A percentile compares a stretch with the other conserved stretches of the same genome.
These are phyloP conservation scores for Fagus sylvatica DNA, from an alignment of 306 rosid genomes.

Conservation along the genomic window DNA sequence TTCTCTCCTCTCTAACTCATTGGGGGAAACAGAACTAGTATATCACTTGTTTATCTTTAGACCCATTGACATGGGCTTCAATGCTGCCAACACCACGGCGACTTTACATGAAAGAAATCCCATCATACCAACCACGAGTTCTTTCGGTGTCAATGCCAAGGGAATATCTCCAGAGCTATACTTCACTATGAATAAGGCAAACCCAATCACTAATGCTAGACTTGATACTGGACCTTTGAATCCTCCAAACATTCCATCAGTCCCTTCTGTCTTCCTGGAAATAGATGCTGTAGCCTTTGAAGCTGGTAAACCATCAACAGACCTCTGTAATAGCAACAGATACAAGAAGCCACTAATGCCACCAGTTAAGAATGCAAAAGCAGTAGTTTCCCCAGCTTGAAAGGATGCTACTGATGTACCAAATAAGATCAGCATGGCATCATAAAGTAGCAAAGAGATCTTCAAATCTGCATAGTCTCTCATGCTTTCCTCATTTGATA, in stretches of 20 bases:
- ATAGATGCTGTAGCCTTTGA: constrained; percentile 54
- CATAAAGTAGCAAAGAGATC: constrained; percentile 82
- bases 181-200: constrained; percentile 44
- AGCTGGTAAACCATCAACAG: constrained; percentile 77
- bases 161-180: constrained; percentile 54
- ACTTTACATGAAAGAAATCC: constrained; percentile 83
- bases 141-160: constrained; percentile 49
- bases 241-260: constrained; percentile 38
- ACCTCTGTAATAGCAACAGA: constrained; percentile 77
- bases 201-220: constrained; percentile 56
- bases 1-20: not conserved
- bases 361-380: constrained; percentile 69
- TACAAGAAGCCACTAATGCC: constrained; percentile 84
- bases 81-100: constrained; percentile 80
- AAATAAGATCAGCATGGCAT: constrained; percentile 51
- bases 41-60: constrained; percentile 46
- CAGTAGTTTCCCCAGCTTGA: constrained; percentile 51
- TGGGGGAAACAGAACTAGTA: constrained; percentile 2
- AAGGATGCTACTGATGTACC: constrained; percentile 62
- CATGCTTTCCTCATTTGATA: constrained; percentile 76
- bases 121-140: constrained; percentile 69
- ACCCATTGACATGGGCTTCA: constrained; percentile 56
- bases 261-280: constrained; percentile 22
- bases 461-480: constrained; percentile 74
- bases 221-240: constrained; percentile 54